Conservation (phyloP, 129 eudicot genomes). For the Flaveria sonorensis region DNA sequence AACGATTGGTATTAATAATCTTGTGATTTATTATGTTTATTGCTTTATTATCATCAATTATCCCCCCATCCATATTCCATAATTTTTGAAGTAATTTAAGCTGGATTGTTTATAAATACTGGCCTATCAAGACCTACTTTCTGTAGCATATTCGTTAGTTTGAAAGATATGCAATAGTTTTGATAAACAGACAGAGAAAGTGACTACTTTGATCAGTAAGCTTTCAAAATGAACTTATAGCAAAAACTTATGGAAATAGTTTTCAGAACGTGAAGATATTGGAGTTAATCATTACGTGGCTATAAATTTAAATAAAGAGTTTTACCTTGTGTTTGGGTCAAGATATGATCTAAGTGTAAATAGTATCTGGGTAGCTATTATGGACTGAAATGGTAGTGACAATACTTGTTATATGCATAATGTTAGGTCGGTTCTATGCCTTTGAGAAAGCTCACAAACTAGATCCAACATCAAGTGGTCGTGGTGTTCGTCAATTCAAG, state of each 20-base stretch:
- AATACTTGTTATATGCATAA: constrained; percentile 23
- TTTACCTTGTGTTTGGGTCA: too few relatives aligned
- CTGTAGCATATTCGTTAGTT: neutral
- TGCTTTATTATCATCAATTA: neutral
- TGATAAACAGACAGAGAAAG: neutral
- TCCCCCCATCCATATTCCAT: neutral
- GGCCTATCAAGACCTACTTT: neutral
- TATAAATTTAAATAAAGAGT: too few relatives aligned
- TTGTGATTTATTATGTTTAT: neutral
- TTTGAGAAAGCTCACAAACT: constrained; percentile 89
- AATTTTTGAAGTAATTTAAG: neutral
- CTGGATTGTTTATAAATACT: neutral
- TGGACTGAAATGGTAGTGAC: neutral
- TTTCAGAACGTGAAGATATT: too few relatives aligned
- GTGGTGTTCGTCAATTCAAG: constrained; percentile 97
- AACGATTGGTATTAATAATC: neutral
- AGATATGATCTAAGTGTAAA: too few relatives aligned
- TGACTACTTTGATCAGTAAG: neutral
- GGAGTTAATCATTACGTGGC: too few relatives aligned
- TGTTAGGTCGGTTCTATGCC: constrained; percentile 87
- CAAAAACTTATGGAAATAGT: neutral
- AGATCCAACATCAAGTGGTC: constrained; percentile 96
- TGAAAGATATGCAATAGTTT: neutral
- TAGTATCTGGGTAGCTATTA: neutral
- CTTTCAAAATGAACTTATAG: neutral